Evolutionary conservation across 805 yeast genomes (phyloP).

Genomic region (Yarrowia hollandica): DNA sequence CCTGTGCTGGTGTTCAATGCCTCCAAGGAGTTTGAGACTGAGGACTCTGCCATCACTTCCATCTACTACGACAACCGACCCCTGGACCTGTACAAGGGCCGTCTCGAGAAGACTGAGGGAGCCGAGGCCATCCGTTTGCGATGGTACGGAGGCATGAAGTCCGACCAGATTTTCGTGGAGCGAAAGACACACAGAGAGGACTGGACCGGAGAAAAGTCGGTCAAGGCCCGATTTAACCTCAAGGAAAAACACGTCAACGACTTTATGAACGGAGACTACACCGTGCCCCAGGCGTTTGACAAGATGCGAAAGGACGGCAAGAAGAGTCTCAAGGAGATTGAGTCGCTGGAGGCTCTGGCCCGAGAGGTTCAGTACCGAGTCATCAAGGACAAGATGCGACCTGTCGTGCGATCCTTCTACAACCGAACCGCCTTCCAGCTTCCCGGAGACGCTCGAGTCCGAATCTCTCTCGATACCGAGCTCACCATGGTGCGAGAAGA

Average conservation of each 20-base stretch:
- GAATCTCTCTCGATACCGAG: constrained; percentile 97
- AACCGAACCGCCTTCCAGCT: constrained; percentile 98
- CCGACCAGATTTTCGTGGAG: constrained; percentile 91
- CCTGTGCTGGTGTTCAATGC: constrained; percentile 97
- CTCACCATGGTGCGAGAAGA: constrained; percentile 97
- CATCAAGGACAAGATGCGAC: constrained; percentile 79
- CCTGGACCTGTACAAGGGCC: constrained; percentile 89
- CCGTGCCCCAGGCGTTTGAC: constrained; percentile 87
- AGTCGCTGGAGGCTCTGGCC: constrained; percentile 87
- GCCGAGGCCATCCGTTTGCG: constrained; percentile 97
- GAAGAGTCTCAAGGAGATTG: constrained; percentile 83
- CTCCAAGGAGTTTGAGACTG: constrained; percentile 90
- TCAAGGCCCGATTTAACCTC: constrained; percentile 90
- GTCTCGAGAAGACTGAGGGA: constrained; percentile 95
- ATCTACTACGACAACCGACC: constrained; percentile 90
- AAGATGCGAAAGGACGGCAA: constrained; percentile 92
- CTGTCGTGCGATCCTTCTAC: constrained; percentile 93
- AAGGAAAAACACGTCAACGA: constrained; percentile 89
- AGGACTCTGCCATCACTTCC: constrained; percentile 95
- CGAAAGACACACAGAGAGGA: constrained; percentile 98
- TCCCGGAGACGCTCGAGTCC: constrained; percentile 98
- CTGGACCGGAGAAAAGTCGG: constrained; percentile 99
- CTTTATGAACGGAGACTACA: constrained; percentile 77
- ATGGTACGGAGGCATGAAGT: constrained; percentile 98
- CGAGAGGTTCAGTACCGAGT: constrained; percentile 90